Evolutionary conservation across 306 rosid species (phyloP), one percentile per base, ranked within the genome.

Genomic region (Rosa rugosa): DNA sequence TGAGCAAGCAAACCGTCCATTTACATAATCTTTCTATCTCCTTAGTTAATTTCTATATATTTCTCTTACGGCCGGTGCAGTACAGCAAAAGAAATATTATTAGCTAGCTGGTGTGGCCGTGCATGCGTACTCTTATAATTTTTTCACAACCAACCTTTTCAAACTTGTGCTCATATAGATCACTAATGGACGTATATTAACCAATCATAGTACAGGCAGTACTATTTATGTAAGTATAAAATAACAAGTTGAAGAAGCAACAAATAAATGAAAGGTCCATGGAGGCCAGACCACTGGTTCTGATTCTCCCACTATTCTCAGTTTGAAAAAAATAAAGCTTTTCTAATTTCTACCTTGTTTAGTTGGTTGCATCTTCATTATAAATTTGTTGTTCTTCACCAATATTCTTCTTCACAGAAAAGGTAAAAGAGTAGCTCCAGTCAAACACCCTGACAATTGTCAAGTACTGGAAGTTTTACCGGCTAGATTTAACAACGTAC

Each of bases 1-100:
- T 44, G 76, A 59, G 71, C 81, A 46, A 59, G 76, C 77, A 79
- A 70, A 70, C 76, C 57, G 50, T 60, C 25, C 40, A 31, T 71
- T 71, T 60, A 41, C 64, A 44, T 8, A n/a, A 56, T 16, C 46
- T 16, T 50, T 49, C 63, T 27, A 31, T 31, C 71, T 66, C 71
- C 71, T 9, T 1, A 36, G 27, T 22, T 70, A 62, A 62, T 7
- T 2, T 63, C 41, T 2, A 25, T 71, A 27, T 49, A 50, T 31
- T 47, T 71, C 59, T 71, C 62, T 40, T 45, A 53, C 36, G 38
- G 25, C 71, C 45, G 42, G 60, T 31, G 62, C 75, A 50, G 22
- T 71, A 18, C 22, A 49, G 41, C 62, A 34, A 71, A 6, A 71
- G 45, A 71, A 71, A 72, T 49, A 65, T 16, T 65, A 65, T 34